A percentile compares a stretch with the other conserved stretches of the same genome.
Evolutionary conservation across 2,329 filamentous ascomycete species (phyloP).

Genomic region (Thielaviopsis populi): DNA sequence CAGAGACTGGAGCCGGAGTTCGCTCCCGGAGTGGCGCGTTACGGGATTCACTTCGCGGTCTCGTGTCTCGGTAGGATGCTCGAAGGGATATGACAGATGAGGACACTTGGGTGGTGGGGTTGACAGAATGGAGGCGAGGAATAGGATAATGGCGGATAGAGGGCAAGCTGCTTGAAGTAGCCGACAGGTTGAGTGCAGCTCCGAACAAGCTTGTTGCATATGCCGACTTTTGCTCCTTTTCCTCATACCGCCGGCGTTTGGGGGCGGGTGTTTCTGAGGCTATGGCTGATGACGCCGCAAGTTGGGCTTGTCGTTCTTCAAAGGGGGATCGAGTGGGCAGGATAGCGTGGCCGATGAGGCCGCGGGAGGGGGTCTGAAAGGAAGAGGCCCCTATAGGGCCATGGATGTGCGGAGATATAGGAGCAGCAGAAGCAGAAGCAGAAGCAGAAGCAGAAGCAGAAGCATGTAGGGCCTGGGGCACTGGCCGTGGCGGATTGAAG

Average conservation of each 20-base stretch:
- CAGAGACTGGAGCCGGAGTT: not conserved
- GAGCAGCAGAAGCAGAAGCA: not conserved
- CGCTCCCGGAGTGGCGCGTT: not conserved
- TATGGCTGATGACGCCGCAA: not conserved
- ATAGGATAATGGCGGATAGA: conserved; percentile 4
- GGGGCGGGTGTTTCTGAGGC: not conserved
- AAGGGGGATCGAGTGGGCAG: conserved; percentile 9
- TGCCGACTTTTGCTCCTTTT: conserved; percentile 28
- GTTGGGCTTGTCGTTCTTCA: conserved; percentile 9
- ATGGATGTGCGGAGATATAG: not conserved
- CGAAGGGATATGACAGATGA: conserved; percentile 4
- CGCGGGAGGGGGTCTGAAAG: conserved; percentile 10
- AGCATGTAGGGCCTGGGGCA: not conserved
- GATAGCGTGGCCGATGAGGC: conserved; percentile 8
- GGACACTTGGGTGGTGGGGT: not conserved
- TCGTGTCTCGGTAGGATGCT: conserved; percentile 5
- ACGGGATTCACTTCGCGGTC: not conserved
- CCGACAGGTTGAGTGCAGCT: conserved; percentile 27
- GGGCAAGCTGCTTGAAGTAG: not conserved
- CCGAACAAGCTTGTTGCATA: conserved; percentile 39
- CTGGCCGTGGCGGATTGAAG: conserved; percentile 8
- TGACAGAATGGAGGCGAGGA: conserved; percentile 9
- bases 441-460: not conserved
- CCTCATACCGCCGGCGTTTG: conserved; percentile 19
- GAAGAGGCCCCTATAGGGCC: not conserved